Conservation (phyloP, 257 asterid species). For the Agastache rugosa region DNA sequence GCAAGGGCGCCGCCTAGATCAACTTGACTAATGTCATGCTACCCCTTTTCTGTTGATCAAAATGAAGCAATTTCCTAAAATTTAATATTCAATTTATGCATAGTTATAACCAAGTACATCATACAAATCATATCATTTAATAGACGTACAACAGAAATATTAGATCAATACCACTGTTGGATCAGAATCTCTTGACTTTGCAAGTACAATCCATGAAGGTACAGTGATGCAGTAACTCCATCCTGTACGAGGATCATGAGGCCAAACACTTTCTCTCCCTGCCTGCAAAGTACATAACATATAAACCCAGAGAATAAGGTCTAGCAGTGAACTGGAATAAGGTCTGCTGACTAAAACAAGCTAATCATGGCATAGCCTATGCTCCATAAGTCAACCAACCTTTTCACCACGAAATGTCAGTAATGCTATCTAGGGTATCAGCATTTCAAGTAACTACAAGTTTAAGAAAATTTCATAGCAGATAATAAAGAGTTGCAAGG, state of each 20-base stretch:
- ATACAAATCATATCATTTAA: constrained; percentile 35
- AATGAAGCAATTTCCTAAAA: neutral
- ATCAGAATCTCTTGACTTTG: constrained; percentile 94
- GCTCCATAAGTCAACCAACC: constrained; percentile 19
- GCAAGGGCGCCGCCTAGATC: neutral
- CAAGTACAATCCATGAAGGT: constrained; percentile 95
- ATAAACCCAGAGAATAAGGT: constrained; percentile 32
- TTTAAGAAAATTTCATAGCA: constrained; percentile 1
- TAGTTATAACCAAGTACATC: constrained; percentile 10
- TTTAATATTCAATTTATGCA: constrained; percentile 10
- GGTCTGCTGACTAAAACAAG: neutral
- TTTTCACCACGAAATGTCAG: constrained; percentile 15
- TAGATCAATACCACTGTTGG: constrained; percentile 81
- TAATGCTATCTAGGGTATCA: constrained; percentile 7
- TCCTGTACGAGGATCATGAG: constrained; percentile 92
- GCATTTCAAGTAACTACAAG: constrained; percentile 26
- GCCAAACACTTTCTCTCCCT: constrained; percentile 92
- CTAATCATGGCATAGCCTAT: constrained; percentile 18
- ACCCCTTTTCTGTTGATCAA: constrained; percentile 19
- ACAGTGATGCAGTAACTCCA: constrained; percentile 95
- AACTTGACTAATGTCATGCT: constrained; percentile 25
- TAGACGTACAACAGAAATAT: constrained; percentile 31
- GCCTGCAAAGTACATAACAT: constrained; percentile 54
- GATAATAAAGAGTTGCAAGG: neutral
- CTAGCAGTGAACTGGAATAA: constrained; percentile 25